Conservation (phyloP, 495 filamentous ascomycete genomes). For the Xylaria palmicola region DNA sequence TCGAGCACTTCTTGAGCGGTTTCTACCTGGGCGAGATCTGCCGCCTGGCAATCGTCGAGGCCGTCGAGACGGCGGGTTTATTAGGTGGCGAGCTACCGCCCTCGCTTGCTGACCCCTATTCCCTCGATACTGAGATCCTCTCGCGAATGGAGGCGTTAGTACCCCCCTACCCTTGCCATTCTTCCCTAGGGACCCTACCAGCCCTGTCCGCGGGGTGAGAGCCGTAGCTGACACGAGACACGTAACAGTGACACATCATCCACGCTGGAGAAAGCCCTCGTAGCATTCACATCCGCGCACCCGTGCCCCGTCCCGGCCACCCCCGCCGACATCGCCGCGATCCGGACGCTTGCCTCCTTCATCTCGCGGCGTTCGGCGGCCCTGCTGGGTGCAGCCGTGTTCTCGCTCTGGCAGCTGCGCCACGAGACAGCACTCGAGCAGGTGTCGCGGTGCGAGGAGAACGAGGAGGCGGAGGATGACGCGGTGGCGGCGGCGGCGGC, state of each 20-base stretch:
- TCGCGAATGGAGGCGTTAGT: conserved; percentile 60
- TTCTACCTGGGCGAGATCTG: conserved; percentile 83
- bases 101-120: conserved; percentile 52
- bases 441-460: conserved; percentile 22
- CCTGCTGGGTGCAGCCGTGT: conserved; percentile 61
- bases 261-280: conserved; percentile 29
- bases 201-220: neutral
- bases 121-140: conserved; percentile 60
- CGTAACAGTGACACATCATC: conserved; percentile 35
- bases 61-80: conserved; percentile 51
- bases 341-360: conserved; percentile 53
- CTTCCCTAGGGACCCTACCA: too few species aligned
- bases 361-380: conserved; percentile 61
- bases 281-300: conserved; percentile 43
- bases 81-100: conserved; percentile 58
- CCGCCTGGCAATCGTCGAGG: conserved; percentile 66
- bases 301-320: conserved; percentile 41
- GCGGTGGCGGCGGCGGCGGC: too few species aligned
- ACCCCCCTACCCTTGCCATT: too few species aligned
- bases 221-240: conserved; percentile 16
- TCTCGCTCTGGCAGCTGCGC: conserved; percentile 61
- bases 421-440: conserved; percentile 14
- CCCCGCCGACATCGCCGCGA: conserved; percentile 49
- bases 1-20: conserved; percentile 80
- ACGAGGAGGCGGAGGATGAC: too few species aligned